Percentiles rank a stretch among this genome's conserved stretches.
These are phyloP conservation scores for Solanum virginianum DNA, from an alignment of 257 asterid genomes.

Conservation along the genomic window DNA sequence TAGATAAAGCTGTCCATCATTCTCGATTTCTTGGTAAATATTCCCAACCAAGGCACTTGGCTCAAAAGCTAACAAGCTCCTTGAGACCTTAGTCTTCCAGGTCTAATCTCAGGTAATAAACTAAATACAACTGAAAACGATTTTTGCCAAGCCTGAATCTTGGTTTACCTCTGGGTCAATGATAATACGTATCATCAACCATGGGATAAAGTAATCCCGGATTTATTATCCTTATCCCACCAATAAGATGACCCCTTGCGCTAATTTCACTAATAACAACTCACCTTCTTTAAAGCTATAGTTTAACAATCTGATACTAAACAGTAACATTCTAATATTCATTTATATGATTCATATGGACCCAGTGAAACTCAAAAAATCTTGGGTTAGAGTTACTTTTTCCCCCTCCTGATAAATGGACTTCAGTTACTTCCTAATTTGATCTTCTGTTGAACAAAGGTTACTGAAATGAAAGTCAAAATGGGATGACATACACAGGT, in stretches of 20 bases:
- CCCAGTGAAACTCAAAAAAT: background rate
- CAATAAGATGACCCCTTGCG: background rate
- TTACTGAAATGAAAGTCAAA: background rate
- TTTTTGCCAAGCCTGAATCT: constrained; percentile 46
- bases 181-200: constrained; percentile 19
- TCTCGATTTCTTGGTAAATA: background rate
- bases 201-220: background rate
- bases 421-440: background rate
- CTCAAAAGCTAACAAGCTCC: background rate
- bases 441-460: background rate
- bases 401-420: background rate
- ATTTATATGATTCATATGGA: background rate
- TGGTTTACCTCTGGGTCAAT: constrained; percentile 68
- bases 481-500: background rate
- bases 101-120: background rate
- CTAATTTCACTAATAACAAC: background rate
- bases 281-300: background rate
- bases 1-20: background rate
- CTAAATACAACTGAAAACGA: background rate
- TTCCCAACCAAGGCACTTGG: background rate
- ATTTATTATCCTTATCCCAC: background rate
- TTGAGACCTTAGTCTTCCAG: background rate
- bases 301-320: background rate
- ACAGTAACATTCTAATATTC: background rate
- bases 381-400: background rate